Conservation (phyloP, 2,329 filamentous ascomycete genomes). For the Exophiala phaeomuriformis region DNA sequence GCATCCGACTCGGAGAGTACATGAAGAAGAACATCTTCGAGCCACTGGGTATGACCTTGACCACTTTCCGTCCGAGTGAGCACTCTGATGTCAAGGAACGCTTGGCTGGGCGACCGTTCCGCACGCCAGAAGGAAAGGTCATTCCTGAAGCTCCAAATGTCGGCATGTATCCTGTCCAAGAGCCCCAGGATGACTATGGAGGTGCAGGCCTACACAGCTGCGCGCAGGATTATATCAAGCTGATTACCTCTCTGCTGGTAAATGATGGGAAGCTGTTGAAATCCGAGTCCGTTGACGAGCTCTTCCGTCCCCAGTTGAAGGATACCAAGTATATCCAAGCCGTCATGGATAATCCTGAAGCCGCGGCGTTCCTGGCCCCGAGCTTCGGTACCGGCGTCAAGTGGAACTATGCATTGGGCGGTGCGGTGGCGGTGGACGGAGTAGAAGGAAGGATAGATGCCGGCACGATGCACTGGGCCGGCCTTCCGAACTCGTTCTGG, state of each 20-base stretch:
- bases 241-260: conserved; percentile 29
- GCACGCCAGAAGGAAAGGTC: conserved; percentile 35
- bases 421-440: conserved; percentile 15
- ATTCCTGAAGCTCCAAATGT: conserved; percentile 30
- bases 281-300: conserved; percentile 23
- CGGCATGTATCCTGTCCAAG: conserved; percentile 32
- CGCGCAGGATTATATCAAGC: conserved; percentile 29
- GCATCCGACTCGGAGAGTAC: conserved; percentile 37
- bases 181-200: conserved; percentile 37
- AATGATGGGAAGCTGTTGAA: conserved; percentile 31
- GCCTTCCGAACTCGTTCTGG: conserved; percentile 27
- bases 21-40: conserved; percentile 42
- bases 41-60: conserved; percentile 39
- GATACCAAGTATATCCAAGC: conserved; percentile 2
- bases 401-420: conserved; percentile 20
- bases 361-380: background rate
- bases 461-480: conserved; percentile 26
- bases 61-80: conserved; percentile 10
- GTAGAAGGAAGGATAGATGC: conserved; percentile 15
- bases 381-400: conserved; percentile 13
- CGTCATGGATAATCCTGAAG: background rate
- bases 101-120: conserved; percentile 34
- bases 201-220: conserved; percentile 40
- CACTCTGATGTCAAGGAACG: conserved; percentile 5
- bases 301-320: conserved; percentile 21